Percentiles rank a stretch among this genome's conserved stretches.
Evolutionary conservation across 208 protist genomes (phyloP).

Genomic region (Trypanosoma grayi): DNA sequence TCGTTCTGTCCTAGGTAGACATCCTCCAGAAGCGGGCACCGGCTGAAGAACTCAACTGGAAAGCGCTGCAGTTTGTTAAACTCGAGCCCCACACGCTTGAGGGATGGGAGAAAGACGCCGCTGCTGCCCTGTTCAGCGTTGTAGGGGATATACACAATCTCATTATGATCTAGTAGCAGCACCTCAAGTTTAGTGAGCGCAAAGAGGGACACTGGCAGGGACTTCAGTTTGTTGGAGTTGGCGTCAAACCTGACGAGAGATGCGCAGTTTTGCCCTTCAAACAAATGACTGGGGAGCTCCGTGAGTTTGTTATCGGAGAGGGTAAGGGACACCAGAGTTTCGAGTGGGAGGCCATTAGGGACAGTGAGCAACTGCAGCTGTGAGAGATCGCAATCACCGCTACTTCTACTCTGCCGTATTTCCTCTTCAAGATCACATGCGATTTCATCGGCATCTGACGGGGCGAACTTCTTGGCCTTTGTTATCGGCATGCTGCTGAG

Average conservation of each 20-base stretch:
- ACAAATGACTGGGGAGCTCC: constrained; percentile 39
- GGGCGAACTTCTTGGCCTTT: constrained; percentile 4
- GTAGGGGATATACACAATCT: constrained; percentile 27
- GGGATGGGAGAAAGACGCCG: constrained; percentile 40
- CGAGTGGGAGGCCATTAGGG: constrained; percentile 37
- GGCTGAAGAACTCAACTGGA: constrained; percentile 59
- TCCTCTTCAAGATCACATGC: constrained; percentile 42
- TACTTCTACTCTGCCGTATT: constrained; percentile 36
- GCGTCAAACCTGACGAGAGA: constrained; percentile 51
- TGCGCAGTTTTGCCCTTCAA: constrained; percentile 33
- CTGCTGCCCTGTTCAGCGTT: constrained; percentile 10
- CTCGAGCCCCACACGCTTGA: constrained; percentile 59
- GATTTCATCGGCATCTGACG: not conserved
- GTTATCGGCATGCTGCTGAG: not conserved
- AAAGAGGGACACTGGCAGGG: constrained; percentile 62
- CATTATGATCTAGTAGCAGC: constrained; percentile 71
- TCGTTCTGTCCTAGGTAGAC: constrained; percentile 70
- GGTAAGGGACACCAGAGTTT: constrained; percentile 38
- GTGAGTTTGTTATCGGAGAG: constrained; percentile 63
- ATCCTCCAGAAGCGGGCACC: constrained; percentile 52
- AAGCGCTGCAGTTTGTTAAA: constrained; percentile 65
- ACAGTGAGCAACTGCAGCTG: constrained; percentile 39
- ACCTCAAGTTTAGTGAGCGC: constrained; percentile 58
- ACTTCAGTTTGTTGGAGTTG: constrained; percentile 62
- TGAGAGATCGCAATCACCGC: constrained; percentile 62